phyloP scores from a whole-genome alignment of 1,284 basidiomycete species.

The Hypsizygus ulmarius region DNA sequence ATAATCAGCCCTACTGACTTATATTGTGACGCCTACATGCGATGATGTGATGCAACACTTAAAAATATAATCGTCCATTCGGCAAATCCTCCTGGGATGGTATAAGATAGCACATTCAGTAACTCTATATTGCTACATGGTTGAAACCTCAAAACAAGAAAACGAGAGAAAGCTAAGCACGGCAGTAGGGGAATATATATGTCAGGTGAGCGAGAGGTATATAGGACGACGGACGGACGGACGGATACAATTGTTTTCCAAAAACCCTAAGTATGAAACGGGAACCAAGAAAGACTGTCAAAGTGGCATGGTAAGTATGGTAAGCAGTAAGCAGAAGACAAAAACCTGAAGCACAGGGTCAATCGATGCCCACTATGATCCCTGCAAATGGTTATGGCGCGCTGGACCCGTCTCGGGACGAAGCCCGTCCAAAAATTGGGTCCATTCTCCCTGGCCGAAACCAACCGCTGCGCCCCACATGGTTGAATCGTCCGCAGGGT shows the following conservation, averaged over 20 bases:
- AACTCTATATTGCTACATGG: constrained; percentile 25
- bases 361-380: constrained; percentile 14
- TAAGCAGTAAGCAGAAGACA: too few relatives aligned
- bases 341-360: constrained; percentile 10
- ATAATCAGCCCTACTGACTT: too few relatives aligned
- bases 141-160: constrained; percentile 10
- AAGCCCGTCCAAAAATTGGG: constrained; percentile 45
- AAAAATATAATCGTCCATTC: constrained; percentile 1
- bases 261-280: not conserved
- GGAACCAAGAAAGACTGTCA: not conserved
- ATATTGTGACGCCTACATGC: not conserved
- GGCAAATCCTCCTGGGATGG: constrained; percentile 15
- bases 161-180: constrained; percentile 10
- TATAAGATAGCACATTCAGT: constrained; percentile 17
- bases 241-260: not conserved
- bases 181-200: constrained; percentile 9
- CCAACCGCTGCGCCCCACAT: constrained; percentile 64
- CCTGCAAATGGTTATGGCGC: constrained; percentile 31
- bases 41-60: too few relatives aligned
- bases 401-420: constrained; percentile 30
- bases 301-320: constrained; percentile 5
- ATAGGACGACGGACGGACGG: not conserved
- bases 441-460: constrained; percentile 59
- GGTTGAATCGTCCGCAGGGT: constrained; percentile 44
- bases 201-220: too few relatives aligned